A percentile compares a stretch with the other conserved stretches of the same genome.
Evolutionary conservation across 75 land plant species (phyloP).

Genomic region (Sequoia sempervirens): DNA sequence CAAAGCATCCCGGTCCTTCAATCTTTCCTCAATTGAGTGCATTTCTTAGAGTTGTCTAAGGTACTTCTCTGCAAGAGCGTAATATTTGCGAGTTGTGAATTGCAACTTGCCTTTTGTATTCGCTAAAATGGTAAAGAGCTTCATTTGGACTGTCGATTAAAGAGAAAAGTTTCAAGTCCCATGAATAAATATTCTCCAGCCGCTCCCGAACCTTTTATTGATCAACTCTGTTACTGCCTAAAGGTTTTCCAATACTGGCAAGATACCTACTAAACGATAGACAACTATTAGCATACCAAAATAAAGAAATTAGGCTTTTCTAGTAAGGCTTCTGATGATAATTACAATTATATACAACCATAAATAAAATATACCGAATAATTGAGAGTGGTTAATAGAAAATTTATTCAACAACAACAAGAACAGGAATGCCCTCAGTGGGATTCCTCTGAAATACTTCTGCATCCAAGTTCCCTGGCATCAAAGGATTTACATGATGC

Average conservation of each 20-base stretch:
- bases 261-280: slow-evolving; percentile 20
- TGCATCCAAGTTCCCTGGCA: slow-evolving; percentile 27
- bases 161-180: too few species aligned
- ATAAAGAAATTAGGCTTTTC: background rate
- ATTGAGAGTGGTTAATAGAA: slow-evolving; percentile 21
- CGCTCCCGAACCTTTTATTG: slow-evolving; percentile 19
- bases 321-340: background rate
- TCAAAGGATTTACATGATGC: slow-evolving; percentile 23
- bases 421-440: slow-evolving; percentile 25
- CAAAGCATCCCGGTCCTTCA: too few species aligned
- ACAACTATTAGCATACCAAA: too few species aligned
- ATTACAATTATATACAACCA: background rate
- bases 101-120: too few species aligned
- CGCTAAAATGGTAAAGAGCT: too few species aligned
- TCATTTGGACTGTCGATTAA: too few species aligned
- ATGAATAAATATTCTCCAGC: slow-evolving; percentile 3
- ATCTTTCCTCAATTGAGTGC: too few species aligned
- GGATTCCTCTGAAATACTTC: slow-evolving; percentile 10
- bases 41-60: too few species aligned
- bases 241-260: slow-evolving; percentile 12
- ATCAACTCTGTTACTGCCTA: slow-evolving; percentile 21
- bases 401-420: slow-evolving; percentile 14
- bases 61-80: too few species aligned
- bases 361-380: slow-evolving; percentile 17
- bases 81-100: too few species aligned